Evolutionary conservation across 441 rosid genomes (phyloP), one percentile per base, ranked within the genome.

Genomic region (Pelargonium australe): DNA sequence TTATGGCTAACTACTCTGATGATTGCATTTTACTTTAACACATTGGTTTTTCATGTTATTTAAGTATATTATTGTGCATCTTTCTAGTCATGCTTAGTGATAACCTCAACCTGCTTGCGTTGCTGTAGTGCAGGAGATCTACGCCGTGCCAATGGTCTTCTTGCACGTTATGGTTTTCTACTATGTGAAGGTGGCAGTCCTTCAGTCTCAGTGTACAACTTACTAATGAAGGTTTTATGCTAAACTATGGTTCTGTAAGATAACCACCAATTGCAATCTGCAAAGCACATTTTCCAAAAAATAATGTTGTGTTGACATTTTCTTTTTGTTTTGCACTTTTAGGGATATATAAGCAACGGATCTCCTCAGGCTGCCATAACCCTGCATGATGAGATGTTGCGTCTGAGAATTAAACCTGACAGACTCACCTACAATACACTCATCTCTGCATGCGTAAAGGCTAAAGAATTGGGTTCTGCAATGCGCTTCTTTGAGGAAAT

Each of bases 81-180:
- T 11, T 5, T 49, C 16, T 19, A n/a, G 23, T 20, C 25, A 34
- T 53, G 60, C 68, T 72, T 66, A 63, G 55, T 70, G 63, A 45
- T 67, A 45, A 66, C 71, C 16, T 65, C 64, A 45, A 66, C 71
- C 16, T 65, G 28, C 40, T 64, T 77, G 76, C 70, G 23, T 77
- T 82, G 84, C 79, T 83, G 80, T 85, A 86, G 91, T 83, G 87
- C 87, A 85, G 91, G 96, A 84, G 91, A 90, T 85, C 70, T 86
- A 74, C 90, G 89, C 75, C 86, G 88, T 70, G 90, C 89, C 69
- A 86, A 83, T 85, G 96, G 93, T 78, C 81, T 86, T 77, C 90
- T 90, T 75, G 91, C 93, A 43, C 82, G 88, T 65, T 85, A 82
- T 78, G 89, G 85, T 20, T 73, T 77, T 77, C 70, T 88, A 69